Percentiles rank a stretch among this genome's conserved stretches.
Evolutionary conservation across 345 rosid genomes (phyloP).

Genomic region (Geranium rotundifolium): DNA sequence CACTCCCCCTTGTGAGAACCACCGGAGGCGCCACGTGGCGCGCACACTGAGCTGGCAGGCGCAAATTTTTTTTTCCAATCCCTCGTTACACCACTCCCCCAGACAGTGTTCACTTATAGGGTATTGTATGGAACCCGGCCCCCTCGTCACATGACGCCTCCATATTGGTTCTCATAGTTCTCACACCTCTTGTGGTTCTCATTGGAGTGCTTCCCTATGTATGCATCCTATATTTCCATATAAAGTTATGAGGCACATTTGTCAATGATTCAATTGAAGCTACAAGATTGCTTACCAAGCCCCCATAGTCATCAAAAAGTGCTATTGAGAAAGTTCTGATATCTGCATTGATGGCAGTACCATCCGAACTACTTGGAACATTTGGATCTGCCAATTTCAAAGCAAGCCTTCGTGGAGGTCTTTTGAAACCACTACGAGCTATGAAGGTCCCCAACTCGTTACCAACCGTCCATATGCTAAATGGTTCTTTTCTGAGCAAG

Average conservation of each 20-base stretch:
- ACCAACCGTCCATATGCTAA: slow-evolving; percentile 80
- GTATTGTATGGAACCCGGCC: no score
- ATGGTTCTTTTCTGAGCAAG: slow-evolving; percentile 48
- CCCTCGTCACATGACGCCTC: no score
- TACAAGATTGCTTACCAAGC: slow-evolving; percentile 56
- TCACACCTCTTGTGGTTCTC: no score
- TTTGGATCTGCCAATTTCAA: slow-evolving; percentile 66
- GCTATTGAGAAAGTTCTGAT: slow-evolving; percentile 77
- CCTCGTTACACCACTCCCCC: no score
- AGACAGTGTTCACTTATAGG: no score
- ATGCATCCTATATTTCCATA: neutral
- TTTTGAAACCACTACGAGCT: slow-evolving; percentile 67
- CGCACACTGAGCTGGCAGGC: no score
- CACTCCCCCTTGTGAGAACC: no score
- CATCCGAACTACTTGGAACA: slow-evolving; percentile 53
- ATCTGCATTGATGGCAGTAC: slow-evolving; percentile 60
- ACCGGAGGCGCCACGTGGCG: no score
- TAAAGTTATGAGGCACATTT: neutral
- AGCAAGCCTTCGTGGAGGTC: slow-evolving; percentile 92
- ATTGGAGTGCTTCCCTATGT: no score
- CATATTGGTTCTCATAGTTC: no score
- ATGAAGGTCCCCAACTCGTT: slow-evolving; percentile 74
- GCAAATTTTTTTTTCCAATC: no score
- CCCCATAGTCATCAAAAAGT: slow-evolving; percentile 92
- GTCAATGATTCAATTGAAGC: slow-evolving; percentile 1